Evolutionary conservation across 2,329 filamentous ascomycete species (phyloP), one percentile per base, ranked within the genome.

Genomic region (Canariomyces notabilis): DNA sequence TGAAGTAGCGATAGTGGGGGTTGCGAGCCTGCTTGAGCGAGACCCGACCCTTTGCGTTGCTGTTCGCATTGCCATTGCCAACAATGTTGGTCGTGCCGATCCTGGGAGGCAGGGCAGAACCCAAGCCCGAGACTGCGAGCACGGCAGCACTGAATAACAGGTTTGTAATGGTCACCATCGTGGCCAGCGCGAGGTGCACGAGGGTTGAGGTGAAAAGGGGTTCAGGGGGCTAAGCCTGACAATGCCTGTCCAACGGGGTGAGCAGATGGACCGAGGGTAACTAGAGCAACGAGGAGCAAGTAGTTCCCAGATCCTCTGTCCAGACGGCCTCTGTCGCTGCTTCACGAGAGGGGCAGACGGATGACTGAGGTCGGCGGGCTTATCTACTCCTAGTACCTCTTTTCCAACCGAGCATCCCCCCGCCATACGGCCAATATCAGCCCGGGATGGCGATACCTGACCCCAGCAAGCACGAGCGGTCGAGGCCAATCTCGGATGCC

Each of bases 21-120:
- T 64, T 66, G 51, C 57, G 59, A 36, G 64, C 58, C 49, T 69
- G 67, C 32, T 63, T 57, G 18, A 69, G 55, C 2, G 61, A 60
- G 44, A 58, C 37, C 16, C 44, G 48, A 35, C 57, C 54, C 19
- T 18, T 21, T 19, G 31, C 32, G 16, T 33, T 14, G 36, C 4
- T 37, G 16, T 26, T 18, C n/a, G 20, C 16, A 37, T 42, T 31
- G 4, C 37, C 40, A 29, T 55, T 38, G n/a, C 36, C 37, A 36
- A 51, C 26, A 12, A 45, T 43, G 33, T n/a, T n/a, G n/a, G 50
- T 54, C 2, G 50, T 57, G 26, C 53, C 53, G 43, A 59, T 56
- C 42, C 37, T 55, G 19, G 56, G 53, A 2, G 57, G 55, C 11
- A 59, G 46, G 12, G 52, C 53, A 19, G 53, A 50, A 29, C 37